Base-by-base conservation (phyloP, 805 yeast species). In the Maudiozyma saulgeensis region DNA sequence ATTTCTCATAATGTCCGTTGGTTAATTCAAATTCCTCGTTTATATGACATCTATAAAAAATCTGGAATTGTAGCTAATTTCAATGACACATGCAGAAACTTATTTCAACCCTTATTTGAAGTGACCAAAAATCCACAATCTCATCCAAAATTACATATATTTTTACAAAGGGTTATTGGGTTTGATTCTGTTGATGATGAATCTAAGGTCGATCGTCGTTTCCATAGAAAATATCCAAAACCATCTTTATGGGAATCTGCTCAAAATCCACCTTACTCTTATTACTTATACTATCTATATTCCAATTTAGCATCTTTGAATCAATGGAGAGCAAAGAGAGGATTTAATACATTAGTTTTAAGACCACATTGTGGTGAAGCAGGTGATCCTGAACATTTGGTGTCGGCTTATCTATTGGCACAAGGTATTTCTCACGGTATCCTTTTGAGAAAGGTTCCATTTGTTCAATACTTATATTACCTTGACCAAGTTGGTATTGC, bases 311-410 rank as follows among this genome's bases (percentile, higher is more conserved):
- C 95, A 2, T 79, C 96, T 8, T 75, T 93, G 66, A 93, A 93
- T 63, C 81, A 83, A 54, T 84, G 91, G 80, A 79, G 99, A 68
- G 70, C 74, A 34, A 75, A 72, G 50, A 76, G 90, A 50, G 84
- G 86, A 0, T 85, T 80, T 68, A 90, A 86, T 65, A 90, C 97
- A 0, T 83, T 93, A 68, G 95, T 88, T n/a, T 72, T 93, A 59
- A 79, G 99, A 60, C 99, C 99, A 3, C 99, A 93, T 67, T 87
- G 96, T 58, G 99, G 99, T 54, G 99, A 93, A 68, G 99, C 99
- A n/a, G 99, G 99, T 52, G 99, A 93, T 63, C 97, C 98, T 1
- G 98, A 93, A 62, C 99, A 93, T 71, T 74, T 95, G 62, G 87
- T 90, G 43, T 78, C 90, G 46, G 90, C 99, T 1, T 93, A 85